Evolutionary conservation across 2,329 filamentous ascomycete species (phyloP).

Genomic region (Aspergillus glaucus): DNA sequence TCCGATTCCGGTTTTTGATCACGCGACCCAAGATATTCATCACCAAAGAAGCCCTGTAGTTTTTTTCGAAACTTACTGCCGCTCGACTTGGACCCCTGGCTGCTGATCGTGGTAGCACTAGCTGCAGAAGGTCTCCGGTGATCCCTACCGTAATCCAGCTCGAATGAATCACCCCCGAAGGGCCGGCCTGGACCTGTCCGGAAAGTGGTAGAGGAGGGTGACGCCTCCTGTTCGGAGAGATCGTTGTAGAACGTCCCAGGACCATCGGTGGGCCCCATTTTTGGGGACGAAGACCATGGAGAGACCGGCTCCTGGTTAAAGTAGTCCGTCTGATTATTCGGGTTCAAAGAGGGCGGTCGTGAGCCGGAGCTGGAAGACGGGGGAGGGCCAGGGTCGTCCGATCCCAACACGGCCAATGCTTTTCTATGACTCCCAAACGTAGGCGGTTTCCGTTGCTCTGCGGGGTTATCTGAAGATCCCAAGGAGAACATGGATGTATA

Average conservation of each 20-base stretch:
- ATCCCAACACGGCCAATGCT: constrained; percentile 24
- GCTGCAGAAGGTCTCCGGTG: constrained; percentile 80
- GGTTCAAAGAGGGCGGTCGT: constrained; percentile 17
- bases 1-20: constrained; percentile 61
- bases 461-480: constrained; percentile 32
- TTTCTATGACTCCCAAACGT: constrained; percentile 31
- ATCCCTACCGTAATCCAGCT: constrained; percentile 58
- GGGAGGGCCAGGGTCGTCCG: constrained; percentile 20
- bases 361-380: constrained; percentile 16
- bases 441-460: constrained; percentile 29
- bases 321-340: constrained; percentile 12
- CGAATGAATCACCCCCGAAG: constrained; percentile 54
- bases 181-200: constrained; percentile 52
- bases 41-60: constrained; percentile 85
- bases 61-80: constrained; percentile 69
- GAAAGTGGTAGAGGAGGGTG: constrained; percentile 65
- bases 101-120: constrained; percentile 80
- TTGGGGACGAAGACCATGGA: constrained; percentile 24
- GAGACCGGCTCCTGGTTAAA: constrained; percentile 22
- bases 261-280: constrained; percentile 19
- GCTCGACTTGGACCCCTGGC: constrained; percentile 70
- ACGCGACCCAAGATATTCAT: constrained; percentile 68
- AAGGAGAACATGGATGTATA: constrained; percentile 29
- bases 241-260: constrained; percentile 35
- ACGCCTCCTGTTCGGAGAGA: constrained; percentile 32